Base-by-base conservation (phyloP, 768 basidiomycete genomes). In the Amanita rubescens region DNA sequence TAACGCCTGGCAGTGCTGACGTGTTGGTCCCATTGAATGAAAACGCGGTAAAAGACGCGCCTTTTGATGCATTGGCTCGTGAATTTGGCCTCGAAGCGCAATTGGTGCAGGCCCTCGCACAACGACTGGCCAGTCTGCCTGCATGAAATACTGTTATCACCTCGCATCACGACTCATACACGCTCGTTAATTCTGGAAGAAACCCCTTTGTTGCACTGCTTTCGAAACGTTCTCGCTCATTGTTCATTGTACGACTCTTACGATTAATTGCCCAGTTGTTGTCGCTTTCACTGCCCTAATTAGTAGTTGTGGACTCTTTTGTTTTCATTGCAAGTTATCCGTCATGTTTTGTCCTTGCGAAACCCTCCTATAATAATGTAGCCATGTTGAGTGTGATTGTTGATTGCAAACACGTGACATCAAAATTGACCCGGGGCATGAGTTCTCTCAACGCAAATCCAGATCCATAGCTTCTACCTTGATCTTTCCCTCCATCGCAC, bases 1-100 rank as follows among this genome's bases (percentile, higher is more conserved):
- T 49, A 22, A 45, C 57, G 5, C 55, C 51, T 25, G 46, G 51
- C 20, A 56, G 57, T 33, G 17, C 48, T 38, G 48, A 45, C 33
- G 51, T 55, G 56, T 44, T 56, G n/a, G 46, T 46, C 5, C 39
- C 41, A 30, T 20, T 38, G 14, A 49, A 37, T 39, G 43, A 45
- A 27, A 35, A 17, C 27, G 19, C 34, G 22, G 43, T 32, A 32
- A 53, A 46, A 38, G 44, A 53, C 3, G 33, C 35, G 43, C 55
- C 22, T 20, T 49, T 44, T 35, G 74, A 74, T 43, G 75, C 77
- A 20, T 74, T 89, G n/a, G 86, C 87, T 20, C 75, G 74, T 58
- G 87, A 88, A 64, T 87, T 87, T 56, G 86, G 86, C n/a, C 74
- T 88, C 19, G 82, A 86, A 51, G 71, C 85, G 30, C 75, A 81